Conservation (phyloP, 2,329 filamentous ascomycete species). For the Aspergillus pseudoterreus region DNA sequence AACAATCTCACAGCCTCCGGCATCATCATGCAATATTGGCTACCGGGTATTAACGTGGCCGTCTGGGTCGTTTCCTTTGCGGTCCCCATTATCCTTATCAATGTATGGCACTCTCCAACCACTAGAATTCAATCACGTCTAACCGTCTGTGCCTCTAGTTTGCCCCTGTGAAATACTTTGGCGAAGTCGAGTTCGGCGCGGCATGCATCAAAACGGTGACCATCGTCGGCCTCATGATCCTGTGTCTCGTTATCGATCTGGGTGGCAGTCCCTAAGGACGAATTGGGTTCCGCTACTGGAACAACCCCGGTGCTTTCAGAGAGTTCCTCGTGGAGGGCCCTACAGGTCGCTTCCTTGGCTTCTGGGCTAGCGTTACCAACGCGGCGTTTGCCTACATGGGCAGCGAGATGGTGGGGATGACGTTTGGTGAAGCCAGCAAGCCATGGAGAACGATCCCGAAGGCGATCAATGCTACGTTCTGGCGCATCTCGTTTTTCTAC, state of each 20-base stretch:
- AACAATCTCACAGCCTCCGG: constrained; percentile 7
- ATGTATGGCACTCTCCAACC: neutral
- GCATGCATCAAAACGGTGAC: constrained; percentile 1
- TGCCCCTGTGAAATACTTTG: constrained; percentile 1
- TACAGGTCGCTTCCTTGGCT: constrained; percentile 43
- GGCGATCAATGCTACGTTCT: constrained; percentile 51
- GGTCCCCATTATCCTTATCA: neutral
- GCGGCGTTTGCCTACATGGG: constrained; percentile 24
- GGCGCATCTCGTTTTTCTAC: constrained; percentile 55
- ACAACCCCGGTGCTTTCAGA: constrained; percentile 41
- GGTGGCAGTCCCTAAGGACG: constrained; percentile 41
- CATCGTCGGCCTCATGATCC: neutral
- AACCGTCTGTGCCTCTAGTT: neutral
- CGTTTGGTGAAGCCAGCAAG: constrained; percentile 52
- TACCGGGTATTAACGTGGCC: constrained; percentile 2
- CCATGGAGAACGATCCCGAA: constrained; percentile 52
- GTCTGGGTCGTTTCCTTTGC: constrained; percentile 6
- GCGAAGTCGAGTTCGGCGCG: constrained; percentile 1
- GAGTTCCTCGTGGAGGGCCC: constrained; percentile 37
- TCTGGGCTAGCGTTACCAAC: constrained; percentile 30
- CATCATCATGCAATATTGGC: constrained; percentile 7
- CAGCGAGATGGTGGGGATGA: constrained; percentile 50
- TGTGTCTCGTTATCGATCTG: constrained; percentile 3
- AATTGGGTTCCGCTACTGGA: constrained; percentile 47
- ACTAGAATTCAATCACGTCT: neutral